These are phyloP conservation scores for Linnemannia schmuckeri DNA, from an alignment of 192 early-diverging fungal species.

Conservation along the genomic window DNA sequence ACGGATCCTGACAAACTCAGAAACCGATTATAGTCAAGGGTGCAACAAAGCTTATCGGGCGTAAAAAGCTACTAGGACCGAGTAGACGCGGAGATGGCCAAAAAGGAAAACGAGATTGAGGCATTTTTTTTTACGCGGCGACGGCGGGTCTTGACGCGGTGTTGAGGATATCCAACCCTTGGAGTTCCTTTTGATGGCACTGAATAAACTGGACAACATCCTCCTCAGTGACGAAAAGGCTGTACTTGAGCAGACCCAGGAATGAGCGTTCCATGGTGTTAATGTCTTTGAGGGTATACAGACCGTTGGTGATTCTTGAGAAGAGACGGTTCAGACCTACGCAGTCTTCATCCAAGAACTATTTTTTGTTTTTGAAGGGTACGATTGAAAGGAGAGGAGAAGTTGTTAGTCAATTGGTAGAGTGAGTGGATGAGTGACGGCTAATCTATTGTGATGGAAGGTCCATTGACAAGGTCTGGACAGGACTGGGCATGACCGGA, in stretches of 20 bases:
- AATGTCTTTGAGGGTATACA: constrained; percentile 68
- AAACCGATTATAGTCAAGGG: no score
- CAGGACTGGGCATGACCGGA: not conserved
- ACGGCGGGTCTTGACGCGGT: constrained; percentile 9
- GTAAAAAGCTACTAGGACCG: no score
- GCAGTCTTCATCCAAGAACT: constrained; percentile 50
- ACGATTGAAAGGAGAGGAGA: constrained; percentile 39
- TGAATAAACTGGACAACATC: constrained; percentile 61
- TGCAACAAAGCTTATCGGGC: no score
- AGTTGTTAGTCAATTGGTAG: not conserved
- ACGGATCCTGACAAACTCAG: no score
- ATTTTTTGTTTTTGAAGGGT: not conserved
- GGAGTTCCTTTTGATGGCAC: constrained; percentile 46
- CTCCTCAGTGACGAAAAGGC: constrained; percentile 64
- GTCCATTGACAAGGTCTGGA: not conserved
- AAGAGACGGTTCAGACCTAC: constrained; percentile 54
- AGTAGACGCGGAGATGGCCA: no score
- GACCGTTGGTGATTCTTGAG: constrained; percentile 60
- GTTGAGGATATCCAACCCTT: constrained; percentile 42
- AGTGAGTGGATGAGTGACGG: not conserved
- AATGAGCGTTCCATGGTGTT: constrained; percentile 72
- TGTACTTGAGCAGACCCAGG: constrained; percentile 67
- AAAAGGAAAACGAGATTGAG: not conserved
- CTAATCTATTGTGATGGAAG: not conserved
- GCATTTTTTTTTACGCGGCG: constrained; percentile 17